Evolutionary conservation across 345 rosid species (phyloP), one percentile per base, ranked within the genome.

Genomic region (Rhodamnia argentea): DNA sequence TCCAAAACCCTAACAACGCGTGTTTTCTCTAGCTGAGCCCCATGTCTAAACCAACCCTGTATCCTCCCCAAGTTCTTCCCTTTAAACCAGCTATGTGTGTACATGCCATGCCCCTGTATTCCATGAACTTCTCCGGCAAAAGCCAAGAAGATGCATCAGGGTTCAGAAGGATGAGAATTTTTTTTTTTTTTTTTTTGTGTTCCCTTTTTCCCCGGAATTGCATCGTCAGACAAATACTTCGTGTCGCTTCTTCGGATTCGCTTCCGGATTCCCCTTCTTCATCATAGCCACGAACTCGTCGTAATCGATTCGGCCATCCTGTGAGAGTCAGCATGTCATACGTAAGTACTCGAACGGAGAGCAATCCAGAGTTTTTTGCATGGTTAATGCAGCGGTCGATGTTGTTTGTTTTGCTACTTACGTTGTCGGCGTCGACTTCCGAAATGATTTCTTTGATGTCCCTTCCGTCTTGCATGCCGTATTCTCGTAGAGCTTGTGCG

Each of bases 281-380:
- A 97, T 97, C 99, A 97, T 97, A 13, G 95, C 96, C 87, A 92
- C 98, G 70, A 96, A 97, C 86, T 97, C 98, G 42, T 95, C 96
- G 37, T 96, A 96, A 90, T 96, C 94, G 86, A 97, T 94, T 76
- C 94, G 87, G 4, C 99, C 99, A 91, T 96, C 99, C 96, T 96
- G 91, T 82, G 87, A 85, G 23, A 23, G 42, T 12, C 23, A 3
- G 54, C 44, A 42, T 2, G 37, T 44, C 37, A 2, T 54, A n/a
- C 37, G 2, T 54, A n/a, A 50, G 84, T n/a, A 32, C 27, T 32
- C n/a, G 4, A 29, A 14, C 13, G 0, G 7, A 84, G 47, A 52
- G 60, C n/a, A 9, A 53, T 13, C 11, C 5, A 10, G 42, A 54
- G 85, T 57, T 59, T 50, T 27, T 50, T 24, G 26, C 40, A n/a